Percentiles rank a stretch among this genome's conserved stretches.
phyloP scores from a whole-genome alignment of 2,329 filamentous ascomycete genomes.

The Eurotiales sp. region DNA sequence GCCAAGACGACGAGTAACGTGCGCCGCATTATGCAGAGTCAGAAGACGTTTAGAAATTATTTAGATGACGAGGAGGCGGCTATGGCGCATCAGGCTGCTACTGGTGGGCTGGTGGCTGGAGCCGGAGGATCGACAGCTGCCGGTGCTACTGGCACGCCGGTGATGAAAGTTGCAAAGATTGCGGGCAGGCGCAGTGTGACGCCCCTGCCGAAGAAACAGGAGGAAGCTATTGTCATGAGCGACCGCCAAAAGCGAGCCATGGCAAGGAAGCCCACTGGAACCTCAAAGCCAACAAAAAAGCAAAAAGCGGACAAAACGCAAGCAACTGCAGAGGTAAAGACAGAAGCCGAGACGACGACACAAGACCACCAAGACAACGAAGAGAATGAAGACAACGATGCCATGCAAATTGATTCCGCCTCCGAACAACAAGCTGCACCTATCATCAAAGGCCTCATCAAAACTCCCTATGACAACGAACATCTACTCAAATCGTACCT shows the following conservation, averaged over 20 bases:
- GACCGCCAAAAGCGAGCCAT: conserved; percentile 20
- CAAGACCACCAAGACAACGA: neutral
- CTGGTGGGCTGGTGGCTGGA: neutral
- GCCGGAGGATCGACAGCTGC: neutral
- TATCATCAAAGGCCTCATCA: conserved; percentile 22
- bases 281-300: conserved; percentile 4
- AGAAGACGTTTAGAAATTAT: conserved; percentile 49
- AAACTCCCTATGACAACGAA: conserved; percentile 38
- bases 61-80: conserved; percentile 50
- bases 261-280: conserved; percentile 15
- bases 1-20: conserved; percentile 46
- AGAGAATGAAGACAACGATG: conserved; percentile 1
- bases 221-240: conserved; percentile 9
- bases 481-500: conserved; percentile 41
- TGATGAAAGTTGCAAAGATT: conserved; percentile 8
- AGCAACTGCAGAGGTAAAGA: neutral
- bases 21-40: conserved; percentile 45
- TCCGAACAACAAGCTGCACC: neutral
- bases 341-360: conserved; percentile 5
- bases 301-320: neutral
- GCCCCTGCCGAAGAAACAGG: neutral
- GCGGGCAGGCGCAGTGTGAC: conserved; percentile 10
- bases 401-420: conserved; percentile 8
- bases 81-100: conserved; percentile 10
- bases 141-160: neutral